These are phyloP conservation scores for Fraxinus angustifolia DNA, from an alignment of 305 asterid species.

Conservation along the genomic window DNA sequence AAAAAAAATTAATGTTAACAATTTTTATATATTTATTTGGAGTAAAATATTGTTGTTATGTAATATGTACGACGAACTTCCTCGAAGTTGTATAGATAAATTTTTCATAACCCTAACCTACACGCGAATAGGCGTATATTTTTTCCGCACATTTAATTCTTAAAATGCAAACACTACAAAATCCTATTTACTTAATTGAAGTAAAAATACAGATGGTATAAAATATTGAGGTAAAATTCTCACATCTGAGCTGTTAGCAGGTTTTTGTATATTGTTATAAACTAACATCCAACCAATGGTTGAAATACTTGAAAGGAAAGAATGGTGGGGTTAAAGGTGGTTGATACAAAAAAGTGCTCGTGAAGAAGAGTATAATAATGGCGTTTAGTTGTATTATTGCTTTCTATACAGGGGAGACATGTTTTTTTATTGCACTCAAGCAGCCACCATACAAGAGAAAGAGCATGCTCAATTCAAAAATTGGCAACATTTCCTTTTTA, in stretches of 20 bases:
- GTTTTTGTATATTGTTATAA: neutral
- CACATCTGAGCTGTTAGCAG: conserved; percentile 18
- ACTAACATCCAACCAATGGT: conserved; percentile 13
- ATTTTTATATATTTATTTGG: neutral
- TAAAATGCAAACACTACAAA: neutral
- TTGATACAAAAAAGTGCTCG: neutral
- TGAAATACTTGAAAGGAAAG: conserved; percentile 51
- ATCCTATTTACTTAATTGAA: neutral
- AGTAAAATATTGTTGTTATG: neutral
- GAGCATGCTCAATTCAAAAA: neutral
- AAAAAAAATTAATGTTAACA: neutral
- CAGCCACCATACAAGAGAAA: neutral
- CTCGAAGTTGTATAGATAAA: neutral
- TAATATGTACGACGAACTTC: neutral
- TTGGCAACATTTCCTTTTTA: too few relatives aligned
- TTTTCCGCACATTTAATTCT: neutral
- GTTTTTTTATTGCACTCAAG: conserved; percentile 8
- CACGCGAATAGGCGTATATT: neutral
- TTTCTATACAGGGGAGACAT: neutral
- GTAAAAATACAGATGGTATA: neutral
- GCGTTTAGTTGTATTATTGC: conserved; percentile 14
- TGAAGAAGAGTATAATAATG: conserved; percentile 14
- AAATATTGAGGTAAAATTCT: neutral
- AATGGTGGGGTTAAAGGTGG: conserved; percentile 25
- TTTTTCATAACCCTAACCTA: neutral